These are phyloP conservation scores for Vitis hybrid DNA, from an alignment of 177 flowering plant species.

Conservation along the genomic window DNA sequence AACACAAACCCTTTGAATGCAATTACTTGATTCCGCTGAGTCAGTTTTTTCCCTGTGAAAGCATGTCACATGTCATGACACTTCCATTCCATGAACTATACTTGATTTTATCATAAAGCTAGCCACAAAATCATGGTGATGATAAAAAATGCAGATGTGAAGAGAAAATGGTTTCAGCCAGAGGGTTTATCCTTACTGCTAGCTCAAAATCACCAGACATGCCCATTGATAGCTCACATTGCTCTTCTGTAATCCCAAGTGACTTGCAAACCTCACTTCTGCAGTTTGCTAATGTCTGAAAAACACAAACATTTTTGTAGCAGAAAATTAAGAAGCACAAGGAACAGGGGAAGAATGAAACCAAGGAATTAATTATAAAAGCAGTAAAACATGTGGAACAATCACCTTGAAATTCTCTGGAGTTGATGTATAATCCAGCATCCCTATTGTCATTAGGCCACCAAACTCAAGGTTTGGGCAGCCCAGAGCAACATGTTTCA, in stretches of 20 bases:
- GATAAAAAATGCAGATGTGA: neutral
- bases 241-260: slow-evolving; percentile 69
- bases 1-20: no score
- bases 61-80: no score
- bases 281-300: slow-evolving; percentile 68
- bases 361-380: neutral
- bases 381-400: neutral
- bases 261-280: slow-evolving; percentile 77
- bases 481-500: slow-evolving; percentile 57
- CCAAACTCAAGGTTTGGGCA: slow-evolving; percentile 85
- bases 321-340: slow-evolving; percentile 2
- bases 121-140: neutral
- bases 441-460: slow-evolving; percentile 98
- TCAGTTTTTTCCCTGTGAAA: no score
- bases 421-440: slow-evolving; percentile 91
- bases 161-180: neutral
- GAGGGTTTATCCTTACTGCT: slow-evolving; percentile 54
- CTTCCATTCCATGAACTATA: no score
- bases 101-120: no score
- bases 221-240: slow-evolving; percentile 95
- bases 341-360: neutral
- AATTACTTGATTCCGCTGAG: no score
- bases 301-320: slow-evolving; percentile 2
- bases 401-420: slow-evolving; percentile 90
- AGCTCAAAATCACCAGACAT: slow-evolving; percentile 96